Evolutionary conservation across 2,329 filamentous ascomycete species (phyloP).

Genomic region (Rhynchosporium agropyri): DNA sequence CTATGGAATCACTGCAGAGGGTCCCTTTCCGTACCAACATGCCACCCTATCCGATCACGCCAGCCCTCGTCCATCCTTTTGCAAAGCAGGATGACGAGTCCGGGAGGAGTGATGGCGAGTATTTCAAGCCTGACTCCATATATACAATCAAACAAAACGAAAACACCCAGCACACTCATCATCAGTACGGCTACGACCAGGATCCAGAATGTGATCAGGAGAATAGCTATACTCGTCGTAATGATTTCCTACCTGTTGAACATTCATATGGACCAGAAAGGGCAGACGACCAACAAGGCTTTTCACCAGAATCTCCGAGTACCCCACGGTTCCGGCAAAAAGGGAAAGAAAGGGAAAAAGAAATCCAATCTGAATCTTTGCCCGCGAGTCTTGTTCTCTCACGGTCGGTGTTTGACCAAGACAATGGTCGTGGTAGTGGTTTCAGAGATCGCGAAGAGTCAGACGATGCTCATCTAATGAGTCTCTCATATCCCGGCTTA

Average conservation of each 20-base stretch:
- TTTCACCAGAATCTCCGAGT: not conserved
- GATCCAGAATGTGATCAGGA: constrained; percentile 16
- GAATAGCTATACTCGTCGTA: constrained; percentile 33
- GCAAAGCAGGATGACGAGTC: not conserved
- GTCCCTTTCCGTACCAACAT: constrained; percentile 12
- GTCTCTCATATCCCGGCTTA: constrained; percentile 33
- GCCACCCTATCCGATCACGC: constrained; percentile 18
- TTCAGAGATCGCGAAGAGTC: too few species aligned
- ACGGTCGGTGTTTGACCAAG: not conserved
- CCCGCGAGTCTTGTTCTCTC: constrained; percentile 18
- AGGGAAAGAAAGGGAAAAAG: not conserved
- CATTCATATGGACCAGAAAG: not conserved
- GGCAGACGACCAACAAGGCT: not conserved
- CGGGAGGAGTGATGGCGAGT: not conserved
- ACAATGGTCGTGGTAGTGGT: not conserved
- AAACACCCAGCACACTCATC: too few species aligned
- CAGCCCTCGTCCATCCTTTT: not conserved
- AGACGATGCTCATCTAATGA: constrained; percentile 23
- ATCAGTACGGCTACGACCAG: too few species aligned
- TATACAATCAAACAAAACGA: too few species aligned
- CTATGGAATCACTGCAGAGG: constrained; percentile 32
- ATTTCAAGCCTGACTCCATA: too few species aligned
- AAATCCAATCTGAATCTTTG: constrained; percentile 28
- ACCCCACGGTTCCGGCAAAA: not conserved
- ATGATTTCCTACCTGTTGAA: constrained; percentile 35